Evolutionary conservation across 129 eudicot genomes (phyloP).

Genomic region (Kitagawia praeruptora): DNA sequence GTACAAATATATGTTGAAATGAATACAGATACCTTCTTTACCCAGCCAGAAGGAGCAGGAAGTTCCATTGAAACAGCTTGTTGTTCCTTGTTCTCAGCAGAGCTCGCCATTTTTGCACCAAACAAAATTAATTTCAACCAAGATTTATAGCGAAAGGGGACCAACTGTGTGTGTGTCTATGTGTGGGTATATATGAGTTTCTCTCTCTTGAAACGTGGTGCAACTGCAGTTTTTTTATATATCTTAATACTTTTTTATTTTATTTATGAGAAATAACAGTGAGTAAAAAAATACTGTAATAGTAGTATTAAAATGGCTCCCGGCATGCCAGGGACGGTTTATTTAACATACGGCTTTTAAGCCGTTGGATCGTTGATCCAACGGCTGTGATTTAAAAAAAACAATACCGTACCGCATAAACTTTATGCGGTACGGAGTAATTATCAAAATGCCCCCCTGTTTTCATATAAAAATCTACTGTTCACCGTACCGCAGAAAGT

Average conservation of each 20-base stretch:
- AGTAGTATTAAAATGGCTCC: no score
- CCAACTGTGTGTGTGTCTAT: background rate
- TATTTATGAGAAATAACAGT: background rate
- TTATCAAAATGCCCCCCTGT: no score
- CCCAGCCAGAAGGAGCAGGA: constrained; percentile 80
- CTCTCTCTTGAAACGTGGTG: constrained; percentile 4
- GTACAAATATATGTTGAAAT: background rate
- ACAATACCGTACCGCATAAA: no score
- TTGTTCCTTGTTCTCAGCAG: constrained; percentile 31
- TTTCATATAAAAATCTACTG: no score
- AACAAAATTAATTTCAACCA: background rate
- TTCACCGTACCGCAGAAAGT: no score
- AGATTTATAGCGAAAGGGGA: background rate
- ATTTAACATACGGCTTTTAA: no score
- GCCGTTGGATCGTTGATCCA: no score
- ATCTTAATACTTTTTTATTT: background rate
- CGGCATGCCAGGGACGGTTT: no score
- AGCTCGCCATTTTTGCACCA: constrained; percentile 46
- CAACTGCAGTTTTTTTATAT: background rate
- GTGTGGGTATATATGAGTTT: background rate
- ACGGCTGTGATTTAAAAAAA: no score
- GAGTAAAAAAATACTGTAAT: no score
- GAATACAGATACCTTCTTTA: constrained; percentile 43
- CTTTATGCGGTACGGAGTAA: no score
- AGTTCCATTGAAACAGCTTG: constrained; percentile 57